Conservation (phyloP, 305 asterid genomes). For the Rubia tinctorum region DNA sequence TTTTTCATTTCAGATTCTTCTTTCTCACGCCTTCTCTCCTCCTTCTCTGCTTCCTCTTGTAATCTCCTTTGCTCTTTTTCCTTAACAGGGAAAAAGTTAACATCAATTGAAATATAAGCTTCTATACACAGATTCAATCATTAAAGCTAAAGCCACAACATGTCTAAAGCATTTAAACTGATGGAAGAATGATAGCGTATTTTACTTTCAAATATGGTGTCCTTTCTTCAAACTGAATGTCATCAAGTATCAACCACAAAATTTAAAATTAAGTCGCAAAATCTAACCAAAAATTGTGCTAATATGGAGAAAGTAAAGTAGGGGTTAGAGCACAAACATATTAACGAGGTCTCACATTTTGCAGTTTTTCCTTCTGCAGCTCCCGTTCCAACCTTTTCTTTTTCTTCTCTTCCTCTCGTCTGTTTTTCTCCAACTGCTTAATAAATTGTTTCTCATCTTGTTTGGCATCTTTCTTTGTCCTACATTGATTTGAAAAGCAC, state of each 20-base stretch:
- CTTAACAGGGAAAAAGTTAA: constrained; percentile 35
- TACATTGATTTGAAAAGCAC: constrained; percentile 33
- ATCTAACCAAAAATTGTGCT: neutral
- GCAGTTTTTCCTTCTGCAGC: constrained; percentile 67
- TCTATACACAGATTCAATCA: neutral
- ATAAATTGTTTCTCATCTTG: constrained; percentile 47
- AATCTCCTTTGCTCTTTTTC: constrained; percentile 72
- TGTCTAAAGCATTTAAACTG: neutral
- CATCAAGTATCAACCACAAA: neutral
- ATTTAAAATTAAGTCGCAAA: neutral
- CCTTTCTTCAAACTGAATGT: neutral
- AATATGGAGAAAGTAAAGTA: neutral
- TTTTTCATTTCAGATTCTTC: constrained; percentile 69
- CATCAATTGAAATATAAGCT: constrained; percentile 1
- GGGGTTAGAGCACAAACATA: neutral
- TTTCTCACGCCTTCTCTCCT: constrained; percentile 65
- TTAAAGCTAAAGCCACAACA: neutral
- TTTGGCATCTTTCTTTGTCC: constrained; percentile 75
- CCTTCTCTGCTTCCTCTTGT: constrained; percentile 77
- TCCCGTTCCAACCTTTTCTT: constrained; percentile 66
- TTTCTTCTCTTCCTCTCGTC: constrained; percentile 71
- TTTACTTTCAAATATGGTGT: neutral
- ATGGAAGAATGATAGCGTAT: neutral
- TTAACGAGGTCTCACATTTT: constrained; percentile 45
- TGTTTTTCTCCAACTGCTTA: constrained; percentile 78